Evolutionary conservation across 2,329 filamentous ascomycete genomes (phyloP).

Genomic region (Erysiphe neolycopersici): DNA sequence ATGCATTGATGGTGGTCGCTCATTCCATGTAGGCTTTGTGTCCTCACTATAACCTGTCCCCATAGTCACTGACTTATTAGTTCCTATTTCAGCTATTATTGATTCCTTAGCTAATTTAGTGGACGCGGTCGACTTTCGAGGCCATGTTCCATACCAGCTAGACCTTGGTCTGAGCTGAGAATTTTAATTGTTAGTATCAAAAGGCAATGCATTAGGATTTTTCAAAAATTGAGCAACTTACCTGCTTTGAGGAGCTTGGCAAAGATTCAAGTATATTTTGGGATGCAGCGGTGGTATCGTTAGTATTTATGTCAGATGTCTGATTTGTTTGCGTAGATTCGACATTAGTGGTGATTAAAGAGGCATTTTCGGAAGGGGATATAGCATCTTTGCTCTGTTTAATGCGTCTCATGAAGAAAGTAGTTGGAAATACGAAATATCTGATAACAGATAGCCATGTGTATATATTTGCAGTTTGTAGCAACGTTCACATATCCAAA

Average conservation of each 20-base stretch:
- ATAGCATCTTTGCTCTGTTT: too few relatives aligned
- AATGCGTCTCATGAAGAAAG: too few relatives aligned
- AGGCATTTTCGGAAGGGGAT: too few relatives aligned
- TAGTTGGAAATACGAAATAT: too few relatives aligned
- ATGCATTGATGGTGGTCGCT: constrained; percentile 12
- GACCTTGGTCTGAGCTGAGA: neutral
- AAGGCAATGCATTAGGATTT: neutral
- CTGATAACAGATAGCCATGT: too few relatives aligned
- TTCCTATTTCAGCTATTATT: constrained; percentile 23
- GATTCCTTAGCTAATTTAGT: constrained; percentile 33
- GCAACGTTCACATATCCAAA: too few relatives aligned
- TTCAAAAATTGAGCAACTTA: neutral
- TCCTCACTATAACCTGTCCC: constrained; percentile 7
- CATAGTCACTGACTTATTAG: neutral
- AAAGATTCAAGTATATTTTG: neutral
- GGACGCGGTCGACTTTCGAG: constrained; percentile 27
- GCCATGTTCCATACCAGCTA: constrained; percentile 18
- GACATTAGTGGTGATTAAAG: too few relatives aligned
- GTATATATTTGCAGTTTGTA: too few relatives aligned
- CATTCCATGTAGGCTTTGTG: constrained; percentile 5
- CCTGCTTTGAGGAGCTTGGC: neutral
- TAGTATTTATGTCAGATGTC: too few relatives aligned
- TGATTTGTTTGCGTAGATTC: too few relatives aligned
- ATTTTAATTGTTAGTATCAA: neutral
- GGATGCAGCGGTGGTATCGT: neutral